phyloP scores from a whole-genome alignment of 1,284 basidiomycete species.

The Phlebopus sp. region DNA sequence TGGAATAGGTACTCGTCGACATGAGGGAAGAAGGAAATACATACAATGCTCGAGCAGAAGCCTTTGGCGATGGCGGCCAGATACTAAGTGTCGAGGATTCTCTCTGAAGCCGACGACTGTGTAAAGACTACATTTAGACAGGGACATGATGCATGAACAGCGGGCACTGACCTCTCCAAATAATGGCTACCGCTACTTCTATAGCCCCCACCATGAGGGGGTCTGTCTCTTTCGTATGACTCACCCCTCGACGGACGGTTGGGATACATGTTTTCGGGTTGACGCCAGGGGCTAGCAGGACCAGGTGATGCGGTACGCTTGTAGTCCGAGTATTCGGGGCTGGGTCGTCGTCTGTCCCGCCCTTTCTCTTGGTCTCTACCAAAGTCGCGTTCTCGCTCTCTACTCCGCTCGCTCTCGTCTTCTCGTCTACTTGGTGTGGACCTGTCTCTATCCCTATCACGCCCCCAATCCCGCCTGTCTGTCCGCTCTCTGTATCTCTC shows the following conservation, averaged over 20 bases:
- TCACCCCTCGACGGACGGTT: conserved; percentile 20
- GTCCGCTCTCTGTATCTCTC: conserved; percentile 7
- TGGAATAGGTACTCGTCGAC: conserved; percentile 2
- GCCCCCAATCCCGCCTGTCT: conserved; percentile 9
- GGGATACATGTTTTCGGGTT: conserved; percentile 43
- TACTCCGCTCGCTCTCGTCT: too few species aligned
- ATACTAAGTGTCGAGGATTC: conserved; percentile 62
- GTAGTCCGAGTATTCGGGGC: conserved; percentile 35
- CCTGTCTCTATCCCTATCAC: conserved; percentile 13
- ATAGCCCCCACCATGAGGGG: conserved; percentile 20
- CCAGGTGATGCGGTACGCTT: conserved; percentile 19
- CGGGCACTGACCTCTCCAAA: conserved; percentile 35
- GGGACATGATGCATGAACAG: neutral
- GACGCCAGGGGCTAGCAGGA: conserved; percentile 32
- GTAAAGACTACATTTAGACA: conserved; percentile 5
- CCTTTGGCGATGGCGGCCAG: conserved; percentile 86
- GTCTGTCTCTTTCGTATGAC: conserved; percentile 14
- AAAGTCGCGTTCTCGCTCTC: conserved; percentile 9
- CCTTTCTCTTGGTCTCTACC: conserved; percentile 18
- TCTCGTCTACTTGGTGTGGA: too few species aligned
- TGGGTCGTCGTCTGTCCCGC: conserved; percentile 13
- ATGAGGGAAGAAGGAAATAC: conserved; percentile 26
- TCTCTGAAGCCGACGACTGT: conserved; percentile 79
- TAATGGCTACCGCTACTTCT: conserved; percentile 34
- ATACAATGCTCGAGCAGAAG: conserved; percentile 55